These are phyloP conservation scores for Salix arbutifolia DNA, from an alignment of 345 rosid species.

Conservation along the genomic window DNA sequence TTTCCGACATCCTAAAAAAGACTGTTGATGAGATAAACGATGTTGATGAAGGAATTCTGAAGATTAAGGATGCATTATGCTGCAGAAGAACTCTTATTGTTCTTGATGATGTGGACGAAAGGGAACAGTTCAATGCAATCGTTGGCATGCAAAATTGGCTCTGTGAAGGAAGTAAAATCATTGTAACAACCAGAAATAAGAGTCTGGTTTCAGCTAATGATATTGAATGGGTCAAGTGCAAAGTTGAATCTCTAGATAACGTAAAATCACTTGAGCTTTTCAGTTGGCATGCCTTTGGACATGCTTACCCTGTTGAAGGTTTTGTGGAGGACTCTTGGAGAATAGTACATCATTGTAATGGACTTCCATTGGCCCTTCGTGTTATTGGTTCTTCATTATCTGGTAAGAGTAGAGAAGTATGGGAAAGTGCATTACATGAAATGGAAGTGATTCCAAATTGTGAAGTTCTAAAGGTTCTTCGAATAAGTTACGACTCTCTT, in stretches of 20 bases:
- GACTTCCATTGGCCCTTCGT: neutral
- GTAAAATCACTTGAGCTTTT: neutral
- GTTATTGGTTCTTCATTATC: neutral
- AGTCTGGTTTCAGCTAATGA: too few relatives aligned
- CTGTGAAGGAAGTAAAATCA: too few relatives aligned
- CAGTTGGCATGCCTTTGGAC: neutral
- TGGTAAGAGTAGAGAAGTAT: neutral
- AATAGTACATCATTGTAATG: neutral
- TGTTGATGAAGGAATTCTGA: too few relatives aligned
- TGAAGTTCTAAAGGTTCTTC: neutral
- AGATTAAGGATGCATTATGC: too few relatives aligned
- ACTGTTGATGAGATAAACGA: too few relatives aligned
- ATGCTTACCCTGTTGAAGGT: neutral
- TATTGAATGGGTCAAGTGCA: neutral
- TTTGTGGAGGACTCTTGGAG: neutral
- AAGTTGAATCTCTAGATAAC: neutral
- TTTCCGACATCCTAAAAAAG: too few relatives aligned
- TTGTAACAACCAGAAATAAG: too few relatives aligned
- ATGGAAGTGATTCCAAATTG: neutral
- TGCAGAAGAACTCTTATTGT: too few relatives aligned
- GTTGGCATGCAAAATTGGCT: too few relatives aligned
- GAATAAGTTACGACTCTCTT: neutral
- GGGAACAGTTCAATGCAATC: too few relatives aligned
- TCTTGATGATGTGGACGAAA: too few relatives aligned
- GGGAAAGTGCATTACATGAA: slow-evolving; percentile 19